Conservation (phyloP, 176 grass and related monocot genomes). For the Paspalum vaginatum region DNA sequence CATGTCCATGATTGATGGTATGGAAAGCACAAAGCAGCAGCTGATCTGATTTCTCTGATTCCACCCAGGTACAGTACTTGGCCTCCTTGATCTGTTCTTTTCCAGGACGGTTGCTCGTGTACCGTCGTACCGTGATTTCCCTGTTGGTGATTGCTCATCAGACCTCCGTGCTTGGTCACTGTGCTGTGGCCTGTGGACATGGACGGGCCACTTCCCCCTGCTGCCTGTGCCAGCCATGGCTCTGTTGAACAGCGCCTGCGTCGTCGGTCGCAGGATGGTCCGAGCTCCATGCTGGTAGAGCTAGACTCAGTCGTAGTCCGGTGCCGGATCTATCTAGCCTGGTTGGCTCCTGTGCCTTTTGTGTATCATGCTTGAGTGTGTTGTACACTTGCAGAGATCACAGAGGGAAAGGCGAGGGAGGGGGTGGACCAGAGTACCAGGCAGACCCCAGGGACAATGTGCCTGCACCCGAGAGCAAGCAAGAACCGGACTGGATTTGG, state of each 20-base stretch:
- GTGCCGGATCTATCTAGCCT: not conserved
- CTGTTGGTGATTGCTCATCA: not conserved
- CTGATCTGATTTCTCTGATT: not conserved
- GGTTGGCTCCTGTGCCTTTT: not conserved
- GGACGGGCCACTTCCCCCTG: not conserved
- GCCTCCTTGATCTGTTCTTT: conserved; percentile 11
- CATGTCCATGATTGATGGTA: not conserved
- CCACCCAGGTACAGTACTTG: not conserved
- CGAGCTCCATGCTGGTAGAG: not conserved
- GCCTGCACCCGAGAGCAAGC: conserved; percentile 60
- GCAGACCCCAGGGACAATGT: conserved; percentile 44
- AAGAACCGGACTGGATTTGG: conserved; percentile 43
- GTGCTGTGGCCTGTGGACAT: not conserved
- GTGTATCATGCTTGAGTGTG: not conserved
- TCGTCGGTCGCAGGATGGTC: not conserved
- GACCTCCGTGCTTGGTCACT: conserved; percentile 2
- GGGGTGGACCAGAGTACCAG: no score
- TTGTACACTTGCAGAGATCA: conserved; percentile 17
- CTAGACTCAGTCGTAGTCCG: not conserved
- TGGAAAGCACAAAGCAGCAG: conserved; percentile 12
- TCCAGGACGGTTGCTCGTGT: conserved; percentile 2
- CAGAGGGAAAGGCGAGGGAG: not conserved
- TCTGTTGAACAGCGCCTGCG: not conserved
- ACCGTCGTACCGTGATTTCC: not conserved
- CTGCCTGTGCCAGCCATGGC: no score